phyloP scores from a whole-genome alignment of 148 eudicot genomes.

The Vaccinium vitisidaea region DNA sequence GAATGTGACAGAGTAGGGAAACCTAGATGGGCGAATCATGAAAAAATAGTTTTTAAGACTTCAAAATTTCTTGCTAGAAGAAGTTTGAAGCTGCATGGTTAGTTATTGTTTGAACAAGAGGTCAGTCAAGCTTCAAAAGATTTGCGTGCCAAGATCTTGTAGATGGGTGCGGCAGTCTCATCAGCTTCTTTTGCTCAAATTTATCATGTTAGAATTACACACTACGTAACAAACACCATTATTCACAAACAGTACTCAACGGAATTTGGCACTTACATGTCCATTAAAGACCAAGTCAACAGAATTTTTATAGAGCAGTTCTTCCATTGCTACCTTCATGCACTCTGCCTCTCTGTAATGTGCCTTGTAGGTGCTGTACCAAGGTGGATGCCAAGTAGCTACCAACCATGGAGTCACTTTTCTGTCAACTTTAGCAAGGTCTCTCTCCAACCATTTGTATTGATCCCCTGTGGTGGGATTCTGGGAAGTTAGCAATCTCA shows the following conservation, averaged over 20 bases:
- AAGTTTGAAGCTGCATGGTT: neutral
- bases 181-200: neutral
- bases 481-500: neutral
- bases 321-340: conserved; percentile 97
- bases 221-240: neutral
- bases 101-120: neutral
- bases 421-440: conserved; percentile 76
- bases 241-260: neutral
- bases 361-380: conserved; percentile 82
- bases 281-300: conserved; percentile 89
- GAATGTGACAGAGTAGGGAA: neutral
- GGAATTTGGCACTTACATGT: conserved; percentile 57
- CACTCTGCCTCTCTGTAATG: conserved; percentile 96
- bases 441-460: conserved; percentile 91
- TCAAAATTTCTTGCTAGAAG: conserved; percentile 1
- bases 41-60: neutral
- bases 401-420: conserved; percentile 87
- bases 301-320: conserved; percentile 60
- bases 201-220: neutral
- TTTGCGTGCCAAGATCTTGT: neutral
- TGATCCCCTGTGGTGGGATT: conserved; percentile 58
- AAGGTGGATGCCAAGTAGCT: conserved; percentile 92
- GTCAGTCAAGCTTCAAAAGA: neutral
- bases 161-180: neutral
- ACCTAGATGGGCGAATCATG: neutral